phyloP scores from a whole-genome alignment of 768 basidiomycete genomes.

The Boletus patriciae region DNA sequence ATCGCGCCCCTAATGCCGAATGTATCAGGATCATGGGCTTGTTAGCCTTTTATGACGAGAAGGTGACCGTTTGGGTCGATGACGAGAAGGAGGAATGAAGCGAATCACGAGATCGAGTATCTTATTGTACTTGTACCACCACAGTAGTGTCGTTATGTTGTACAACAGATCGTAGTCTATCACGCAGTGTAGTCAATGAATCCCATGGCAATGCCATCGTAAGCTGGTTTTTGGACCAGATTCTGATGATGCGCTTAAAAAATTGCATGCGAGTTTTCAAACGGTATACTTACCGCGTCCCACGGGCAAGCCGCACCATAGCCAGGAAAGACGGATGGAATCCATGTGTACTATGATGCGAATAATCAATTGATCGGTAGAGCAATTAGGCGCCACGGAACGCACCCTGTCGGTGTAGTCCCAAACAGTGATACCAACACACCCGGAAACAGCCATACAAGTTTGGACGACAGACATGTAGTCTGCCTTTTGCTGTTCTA shows the following conservation, averaged over 20 bases:
- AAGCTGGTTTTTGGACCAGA: slow-evolving; percentile 16
- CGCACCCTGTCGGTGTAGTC: slow-evolving; percentile 40
- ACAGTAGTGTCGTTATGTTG: background rate
- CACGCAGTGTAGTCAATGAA: slow-evolving; percentile 2
- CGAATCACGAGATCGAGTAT: slow-evolving; percentile 14
- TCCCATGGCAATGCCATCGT: slow-evolving; percentile 12
- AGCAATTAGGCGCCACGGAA: slow-evolving; percentile 4
- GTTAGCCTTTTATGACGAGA: slow-evolving; percentile 65
- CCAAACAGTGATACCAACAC: slow-evolving; percentile 43
- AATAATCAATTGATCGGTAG: slow-evolving; percentile 15
- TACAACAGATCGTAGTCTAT: slow-evolving; percentile 4
- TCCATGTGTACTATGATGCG: slow-evolving; percentile 17
- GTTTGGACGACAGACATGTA: slow-evolving; percentile 56
- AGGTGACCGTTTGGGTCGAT: slow-evolving; percentile 65
- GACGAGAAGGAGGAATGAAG: slow-evolving; percentile 48
- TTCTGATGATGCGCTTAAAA: slow-evolving; percentile 3
- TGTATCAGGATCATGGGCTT: slow-evolving; percentile 50
- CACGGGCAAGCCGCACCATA: slow-evolving; percentile 21
- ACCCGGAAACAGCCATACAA: slow-evolving; percentile 43
- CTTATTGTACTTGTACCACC: background rate
- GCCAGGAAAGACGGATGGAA: slow-evolving; percentile 5
- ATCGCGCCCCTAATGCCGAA: slow-evolving; percentile 53
- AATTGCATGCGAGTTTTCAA: background rate
- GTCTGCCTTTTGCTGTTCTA: slow-evolving; percentile 56
- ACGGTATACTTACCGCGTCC: slow-evolving; percentile 9